Conservation (phyloP, 345 rosid species). For the Nasturtium officinale region DNA sequence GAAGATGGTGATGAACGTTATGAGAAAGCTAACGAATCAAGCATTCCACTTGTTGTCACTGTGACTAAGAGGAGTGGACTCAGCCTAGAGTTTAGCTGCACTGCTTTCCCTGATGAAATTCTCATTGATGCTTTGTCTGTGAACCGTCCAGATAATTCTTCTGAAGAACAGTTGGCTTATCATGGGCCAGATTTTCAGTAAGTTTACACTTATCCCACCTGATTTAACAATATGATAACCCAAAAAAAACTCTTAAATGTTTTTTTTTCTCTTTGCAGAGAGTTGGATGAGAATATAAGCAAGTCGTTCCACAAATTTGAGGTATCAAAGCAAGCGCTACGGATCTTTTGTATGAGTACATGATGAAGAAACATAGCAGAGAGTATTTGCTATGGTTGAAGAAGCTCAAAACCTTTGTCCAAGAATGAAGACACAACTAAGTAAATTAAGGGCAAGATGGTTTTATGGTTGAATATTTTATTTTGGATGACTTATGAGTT, state of each 20-base stretch:
- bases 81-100: constrained; percentile 63
- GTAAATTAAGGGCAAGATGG: background rate
- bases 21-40: constrained; percentile 49
- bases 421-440: constrained; percentile 43
- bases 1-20: constrained; percentile 40
- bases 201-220: constrained; percentile 32
- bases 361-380: constrained; percentile 78
- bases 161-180: constrained; percentile 57
- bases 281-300: constrained; percentile 85
- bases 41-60: constrained; percentile 64
- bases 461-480: constrained; percentile 9
- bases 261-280: constrained; percentile 45
- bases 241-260: background rate
- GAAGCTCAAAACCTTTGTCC: constrained; percentile 69
- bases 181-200: constrained; percentile 91
- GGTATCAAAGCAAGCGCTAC: constrained; percentile 75
- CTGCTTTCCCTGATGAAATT: constrained; percentile 68
- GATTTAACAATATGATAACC: background rate
- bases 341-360: constrained; percentile 80
- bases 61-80: constrained; percentile 67
- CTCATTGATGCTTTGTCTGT: constrained; percentile 61
- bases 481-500: constrained; percentile 14
- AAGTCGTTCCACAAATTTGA: constrained; percentile 80
- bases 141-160: constrained; percentile 45
- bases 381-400: constrained; percentile 77